Conservation (phyloP, 345 rosid species). For the Populus deltoides region DNA sequence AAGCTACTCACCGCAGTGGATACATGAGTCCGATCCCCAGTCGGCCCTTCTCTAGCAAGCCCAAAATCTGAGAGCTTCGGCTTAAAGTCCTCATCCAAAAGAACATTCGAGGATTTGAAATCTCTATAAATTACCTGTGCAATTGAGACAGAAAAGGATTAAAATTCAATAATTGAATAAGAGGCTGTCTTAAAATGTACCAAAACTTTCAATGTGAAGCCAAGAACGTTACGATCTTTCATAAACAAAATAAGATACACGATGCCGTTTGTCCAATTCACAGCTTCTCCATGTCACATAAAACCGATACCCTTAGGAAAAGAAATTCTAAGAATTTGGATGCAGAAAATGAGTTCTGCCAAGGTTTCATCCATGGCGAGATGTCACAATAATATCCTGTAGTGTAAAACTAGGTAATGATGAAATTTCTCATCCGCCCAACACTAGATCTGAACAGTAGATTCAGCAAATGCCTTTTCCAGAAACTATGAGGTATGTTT, state of each 20-base stretch:
- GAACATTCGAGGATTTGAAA: slow-evolving; percentile 85
- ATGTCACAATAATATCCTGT: neutral
- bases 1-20: slow-evolving; percentile 64
- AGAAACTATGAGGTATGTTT: neutral
- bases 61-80: slow-evolving; percentile 93
- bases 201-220: neutral
- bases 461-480: neutral
- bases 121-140: slow-evolving; percentile 86
- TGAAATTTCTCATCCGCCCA: neutral
- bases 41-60: slow-evolving; percentile 94
- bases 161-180: slow-evolving; percentile 5
- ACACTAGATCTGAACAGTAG: neutral
- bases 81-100: slow-evolving; percentile 55
- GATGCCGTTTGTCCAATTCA: neutral
- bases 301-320: neutral
- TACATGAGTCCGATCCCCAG: slow-evolving; percentile 71
- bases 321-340: neutral
- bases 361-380: neutral
- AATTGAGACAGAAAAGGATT: neutral
- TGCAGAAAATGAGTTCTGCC: neutral
- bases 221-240: neutral
- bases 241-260: neutral
- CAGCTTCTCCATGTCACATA: neutral
- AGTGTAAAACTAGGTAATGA: neutral
- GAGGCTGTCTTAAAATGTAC: neutral